These are phyloP conservation scores for Trichoderma brevicompactum DNA, from an alignment of 2,329 filamentous ascomycete genomes.

Conservation along the genomic window DNA sequence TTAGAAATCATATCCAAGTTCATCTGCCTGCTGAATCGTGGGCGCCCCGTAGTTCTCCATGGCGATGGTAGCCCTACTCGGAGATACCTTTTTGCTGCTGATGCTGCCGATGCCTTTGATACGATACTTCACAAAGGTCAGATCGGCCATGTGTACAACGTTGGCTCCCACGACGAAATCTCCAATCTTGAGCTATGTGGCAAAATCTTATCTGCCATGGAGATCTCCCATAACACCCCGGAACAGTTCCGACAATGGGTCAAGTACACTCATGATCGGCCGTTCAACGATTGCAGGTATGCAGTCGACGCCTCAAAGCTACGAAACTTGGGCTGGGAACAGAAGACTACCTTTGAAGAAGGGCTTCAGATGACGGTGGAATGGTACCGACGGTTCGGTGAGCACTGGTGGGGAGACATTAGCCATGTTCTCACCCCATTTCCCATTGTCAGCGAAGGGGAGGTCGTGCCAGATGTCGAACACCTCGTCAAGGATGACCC, in stretches of 20 bases:
- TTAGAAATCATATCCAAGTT: slow-evolving; percentile 85
- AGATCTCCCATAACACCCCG: slow-evolving; percentile 54
- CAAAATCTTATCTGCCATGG: slow-evolving; percentile 66
- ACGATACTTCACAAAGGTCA: slow-evolving; percentile 79
- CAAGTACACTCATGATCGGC: slow-evolving; percentile 75
- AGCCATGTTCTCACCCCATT: slow-evolving; percentile 70
- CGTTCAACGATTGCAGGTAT: slow-evolving; percentile 77
- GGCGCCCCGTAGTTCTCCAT: slow-evolving; percentile 71
- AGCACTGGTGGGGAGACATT: slow-evolving; percentile 75
- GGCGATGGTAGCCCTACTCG: slow-evolving; percentile 76
- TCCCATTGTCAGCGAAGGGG: slow-evolving; percentile 61
- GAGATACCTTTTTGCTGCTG: slow-evolving; percentile 76
- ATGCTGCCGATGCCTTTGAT: slow-evolving; percentile 81
- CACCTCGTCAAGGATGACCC: slow-evolving; percentile 44
- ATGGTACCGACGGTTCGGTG: slow-evolving; percentile 70
- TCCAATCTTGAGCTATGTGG: slow-evolving; percentile 73
- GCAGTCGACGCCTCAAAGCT: slow-evolving; percentile 73
- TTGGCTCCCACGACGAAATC: slow-evolving; percentile 77
- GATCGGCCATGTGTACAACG: slow-evolving; percentile 79
- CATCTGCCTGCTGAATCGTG: slow-evolving; percentile 69
- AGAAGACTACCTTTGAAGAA: slow-evolving; percentile 66
- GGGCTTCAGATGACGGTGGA: slow-evolving; percentile 68
- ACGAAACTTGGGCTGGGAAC: slow-evolving; percentile 68
- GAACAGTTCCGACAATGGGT: slow-evolving; percentile 67
- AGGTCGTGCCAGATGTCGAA: slow-evolving; percentile 57